These are phyloP conservation scores for Penicillium subrubescens DNA, from an alignment of 495 filamentous ascomycete species.

Conservation along the genomic window DNA sequence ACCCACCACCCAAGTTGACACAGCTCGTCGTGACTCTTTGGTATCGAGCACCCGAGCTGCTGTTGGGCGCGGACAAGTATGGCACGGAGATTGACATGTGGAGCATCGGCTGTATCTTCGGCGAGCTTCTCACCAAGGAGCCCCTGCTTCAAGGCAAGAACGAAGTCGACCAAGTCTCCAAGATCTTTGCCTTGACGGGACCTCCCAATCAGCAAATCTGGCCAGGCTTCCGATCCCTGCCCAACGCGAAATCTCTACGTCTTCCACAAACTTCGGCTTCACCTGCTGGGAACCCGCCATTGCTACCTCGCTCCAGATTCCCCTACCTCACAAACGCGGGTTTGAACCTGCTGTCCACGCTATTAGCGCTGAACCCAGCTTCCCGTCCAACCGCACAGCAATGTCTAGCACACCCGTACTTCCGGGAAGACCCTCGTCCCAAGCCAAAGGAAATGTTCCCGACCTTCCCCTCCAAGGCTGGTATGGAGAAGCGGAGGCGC, in stretches of 20 bases:
- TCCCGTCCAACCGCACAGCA: constrained; percentile 68
- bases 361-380: constrained; percentile 77
- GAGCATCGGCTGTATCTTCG: constrained; percentile 96
- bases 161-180: constrained; percentile 83
- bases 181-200: constrained; percentile 88
- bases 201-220: constrained; percentile 85
- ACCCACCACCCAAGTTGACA: constrained; percentile 81
- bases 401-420: constrained; percentile 79
- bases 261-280: constrained; percentile 56
- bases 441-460: constrained; percentile 87
- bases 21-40: constrained; percentile 96
- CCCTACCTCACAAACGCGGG: constrained; percentile 80
- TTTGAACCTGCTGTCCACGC: constrained; percentile 61
- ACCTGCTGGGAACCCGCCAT: constrained; percentile 25
- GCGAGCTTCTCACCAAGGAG: constrained; percentile 81
- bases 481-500: constrained; percentile 79
- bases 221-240: constrained; percentile 85
- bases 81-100: constrained; percentile 84
- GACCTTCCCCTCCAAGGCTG: constrained; percentile 91
- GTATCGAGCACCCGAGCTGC: constrained; percentile 91
- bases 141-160: constrained; percentile 89
- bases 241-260: constrained; percentile 84
- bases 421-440: constrained; percentile 83
- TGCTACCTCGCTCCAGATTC: constrained; percentile 68
- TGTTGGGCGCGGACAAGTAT: constrained; percentile 81